phyloP scores from a whole-genome alignment of 805 yeast genomes.

The Candida rishiriensis region DNA sequence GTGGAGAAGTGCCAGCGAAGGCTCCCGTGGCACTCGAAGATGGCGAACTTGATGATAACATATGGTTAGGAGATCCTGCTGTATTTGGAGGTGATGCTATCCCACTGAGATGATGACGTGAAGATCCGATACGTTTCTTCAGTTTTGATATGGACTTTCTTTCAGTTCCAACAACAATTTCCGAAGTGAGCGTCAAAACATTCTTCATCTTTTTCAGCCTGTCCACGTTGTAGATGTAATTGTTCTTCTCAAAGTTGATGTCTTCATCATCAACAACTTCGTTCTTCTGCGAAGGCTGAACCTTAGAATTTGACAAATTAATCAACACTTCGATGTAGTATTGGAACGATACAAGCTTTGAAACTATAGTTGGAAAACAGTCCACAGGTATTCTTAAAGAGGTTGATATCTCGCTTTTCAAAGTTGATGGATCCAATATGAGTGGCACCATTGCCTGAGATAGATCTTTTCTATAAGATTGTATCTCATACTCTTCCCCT shows the following conservation, averaged over 20 bases:
- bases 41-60: constrained; percentile 4
- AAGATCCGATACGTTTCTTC: constrained; percentile 8
- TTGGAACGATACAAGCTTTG: constrained; percentile 71
- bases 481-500: constrained; percentile 55
- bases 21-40: neutral
- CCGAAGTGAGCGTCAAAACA: constrained; percentile 77
- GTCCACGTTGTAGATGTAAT: constrained; percentile 69
- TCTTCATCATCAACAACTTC: constrained; percentile 23
- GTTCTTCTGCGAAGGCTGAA: constrained; percentile 12
- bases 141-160: constrained; percentile 36
- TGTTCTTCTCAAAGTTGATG: constrained; percentile 13
- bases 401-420: constrained; percentile 54
- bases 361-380: constrained; percentile 76
- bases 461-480: constrained; percentile 79
- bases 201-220: constrained; percentile 68
- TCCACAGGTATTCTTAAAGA: constrained; percentile 75
- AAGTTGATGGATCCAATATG: constrained; percentile 65
- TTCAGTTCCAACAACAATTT: constrained; percentile 76
- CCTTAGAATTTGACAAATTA: constrained; percentile 59
- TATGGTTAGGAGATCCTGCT: constrained; percentile 3
- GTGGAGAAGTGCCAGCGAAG: neutral
- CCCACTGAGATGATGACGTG: constrained; percentile 2
- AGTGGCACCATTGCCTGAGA: constrained; percentile 74
- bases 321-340: constrained; percentile 80
- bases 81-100: constrained; percentile 1